Conservation (phyloP, 2,329 filamentous ascomycete genomes). For the Stachybotrys echinatus region DNA sequence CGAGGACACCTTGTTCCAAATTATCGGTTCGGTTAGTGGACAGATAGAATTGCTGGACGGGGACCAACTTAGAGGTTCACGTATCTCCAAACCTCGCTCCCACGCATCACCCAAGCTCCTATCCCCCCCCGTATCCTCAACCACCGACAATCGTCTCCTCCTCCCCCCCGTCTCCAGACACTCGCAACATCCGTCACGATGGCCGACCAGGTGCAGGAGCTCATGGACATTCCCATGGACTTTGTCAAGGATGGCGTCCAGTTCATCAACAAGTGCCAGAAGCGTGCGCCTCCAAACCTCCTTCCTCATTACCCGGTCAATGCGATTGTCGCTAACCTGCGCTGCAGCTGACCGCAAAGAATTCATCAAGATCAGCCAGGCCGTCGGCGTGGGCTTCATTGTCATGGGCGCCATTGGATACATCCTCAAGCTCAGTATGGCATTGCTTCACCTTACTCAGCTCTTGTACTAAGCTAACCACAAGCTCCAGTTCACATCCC, state of each 20-base stretch:
- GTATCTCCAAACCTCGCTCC: no score
- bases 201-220: constrained; percentile 65
- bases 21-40: neutral
- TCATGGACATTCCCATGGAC: constrained; percentile 63
- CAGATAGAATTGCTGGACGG: neutral
- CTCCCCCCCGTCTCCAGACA: neutral
- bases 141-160: neutral
- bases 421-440: constrained; percentile 64
- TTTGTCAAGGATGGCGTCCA: constrained; percentile 58
- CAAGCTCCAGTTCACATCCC: constrained; percentile 55
- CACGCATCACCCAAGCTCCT: no score
- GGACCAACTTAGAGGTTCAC: no score
- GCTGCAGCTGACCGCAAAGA: constrained; percentile 34
- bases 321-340: constrained; percentile 1
- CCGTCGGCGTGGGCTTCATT: constrained; percentile 64
- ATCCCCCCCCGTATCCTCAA: no score
- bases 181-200: constrained; percentile 30
- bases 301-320: neutral
- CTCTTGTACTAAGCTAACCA: neutral
- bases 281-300: constrained; percentile 41
- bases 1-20: neutral
- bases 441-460: neutral
- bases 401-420: constrained; percentile 68
- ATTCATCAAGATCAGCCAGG: constrained; percentile 44
- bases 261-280: constrained; percentile 58